Conservation (phyloP, 1,284 basidiomycete species). For the Inonotus hispidus region DNA sequence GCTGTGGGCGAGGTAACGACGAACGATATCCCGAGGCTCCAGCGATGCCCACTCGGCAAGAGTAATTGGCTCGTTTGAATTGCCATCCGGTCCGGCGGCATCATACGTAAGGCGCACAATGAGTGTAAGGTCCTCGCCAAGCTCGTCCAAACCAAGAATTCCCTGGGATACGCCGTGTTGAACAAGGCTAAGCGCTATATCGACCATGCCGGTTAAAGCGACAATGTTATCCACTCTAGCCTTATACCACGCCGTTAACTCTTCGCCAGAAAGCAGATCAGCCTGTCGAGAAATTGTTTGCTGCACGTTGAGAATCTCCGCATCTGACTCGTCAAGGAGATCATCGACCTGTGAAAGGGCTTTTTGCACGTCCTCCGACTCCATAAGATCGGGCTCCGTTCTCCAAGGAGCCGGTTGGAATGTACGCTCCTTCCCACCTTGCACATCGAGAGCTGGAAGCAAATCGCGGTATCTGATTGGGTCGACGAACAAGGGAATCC, state of each 20-base stretch:
- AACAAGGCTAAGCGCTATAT: slow-evolving; percentile 71
- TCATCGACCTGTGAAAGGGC: slow-evolving; percentile 30
- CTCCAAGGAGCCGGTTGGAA: slow-evolving; percentile 39
- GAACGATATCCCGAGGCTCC: slow-evolving; percentile 57
- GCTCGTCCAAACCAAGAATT: slow-evolving; percentile 71
- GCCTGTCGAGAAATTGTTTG: background rate
- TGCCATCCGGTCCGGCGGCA: slow-evolving; percentile 40
- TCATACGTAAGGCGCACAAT: slow-evolving; percentile 85
- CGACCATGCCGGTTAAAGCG: slow-evolving; percentile 65
- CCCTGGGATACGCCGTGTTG: slow-evolving; percentile 84
- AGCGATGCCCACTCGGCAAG: slow-evolving; percentile 68
- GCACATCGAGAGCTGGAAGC: slow-evolving; percentile 55
- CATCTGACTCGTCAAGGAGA: background rate
- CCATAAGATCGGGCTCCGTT: slow-evolving; percentile 49
- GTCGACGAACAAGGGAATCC: slow-evolving; percentile 66
- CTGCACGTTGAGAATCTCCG: slow-evolving; percentile 1
- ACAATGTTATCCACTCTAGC: slow-evolving; percentile 59
- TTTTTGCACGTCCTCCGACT: slow-evolving; percentile 35
- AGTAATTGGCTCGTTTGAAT: slow-evolving; percentile 59
- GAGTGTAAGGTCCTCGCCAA: slow-evolving; percentile 87
- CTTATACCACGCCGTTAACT: slow-evolving; percentile 73
- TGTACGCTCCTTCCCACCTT: slow-evolving; percentile 39
- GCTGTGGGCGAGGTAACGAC: slow-evolving; percentile 71
- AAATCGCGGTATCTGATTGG: slow-evolving; percentile 59
- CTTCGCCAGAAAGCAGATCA: slow-evolving; percentile 23